phyloP scores from a whole-genome alignment of 2,329 filamentous ascomycete genomes.

The Nothomitra cinnamomea region DNA sequence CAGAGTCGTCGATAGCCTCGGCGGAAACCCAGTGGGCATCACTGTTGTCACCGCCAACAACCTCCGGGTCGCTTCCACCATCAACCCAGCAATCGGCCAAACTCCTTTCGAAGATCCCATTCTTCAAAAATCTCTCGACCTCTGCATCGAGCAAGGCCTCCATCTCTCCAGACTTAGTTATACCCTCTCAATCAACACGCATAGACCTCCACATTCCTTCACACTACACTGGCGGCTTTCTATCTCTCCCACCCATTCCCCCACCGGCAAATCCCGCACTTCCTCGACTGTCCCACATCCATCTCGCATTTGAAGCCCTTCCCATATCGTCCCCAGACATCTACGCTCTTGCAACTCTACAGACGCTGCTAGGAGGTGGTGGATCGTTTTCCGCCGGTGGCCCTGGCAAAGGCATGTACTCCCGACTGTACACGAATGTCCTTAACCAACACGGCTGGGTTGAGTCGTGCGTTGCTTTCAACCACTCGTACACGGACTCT shows the following conservation, averaged over 20 bases:
- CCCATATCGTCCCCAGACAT: conserved; percentile 85
- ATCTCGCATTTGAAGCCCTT: conserved; percentile 88
- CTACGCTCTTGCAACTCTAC: conserved; percentile 86
- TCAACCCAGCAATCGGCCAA: conserved; percentile 40
- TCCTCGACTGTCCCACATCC: conserved; percentile 76
- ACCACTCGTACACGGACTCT: conserved; percentile 91
- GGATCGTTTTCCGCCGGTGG: conserved; percentile 94
- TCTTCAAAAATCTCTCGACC: conserved; percentile 76
- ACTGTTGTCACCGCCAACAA: conserved; percentile 19
- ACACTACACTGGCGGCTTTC: conserved; percentile 86
- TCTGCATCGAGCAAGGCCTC: conserved; percentile 48
- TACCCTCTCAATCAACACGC: not conserved
- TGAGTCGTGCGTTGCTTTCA: conserved; percentile 88
- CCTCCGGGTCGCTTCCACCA: conserved; percentile 16
- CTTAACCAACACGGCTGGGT: conserved; percentile 97
- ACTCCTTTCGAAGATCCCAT: conserved; percentile 68
- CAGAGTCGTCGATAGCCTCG: conserved; percentile 19
- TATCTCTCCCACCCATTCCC: conserved; percentile 66
- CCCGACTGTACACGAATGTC: conserved; percentile 89
- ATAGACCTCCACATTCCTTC: conserved; percentile 47
- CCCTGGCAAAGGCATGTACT: conserved; percentile 98
- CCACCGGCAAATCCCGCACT: conserved; percentile 60
- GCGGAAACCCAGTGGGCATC: conserved; percentile 24
- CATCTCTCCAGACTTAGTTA: conserved; percentile 27
- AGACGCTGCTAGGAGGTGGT: conserved; percentile 87